These are phyloP conservation scores for Tulasnella sp. DNA, from an alignment of 768 basidiomycete species.

Conservation along the genomic window DNA sequence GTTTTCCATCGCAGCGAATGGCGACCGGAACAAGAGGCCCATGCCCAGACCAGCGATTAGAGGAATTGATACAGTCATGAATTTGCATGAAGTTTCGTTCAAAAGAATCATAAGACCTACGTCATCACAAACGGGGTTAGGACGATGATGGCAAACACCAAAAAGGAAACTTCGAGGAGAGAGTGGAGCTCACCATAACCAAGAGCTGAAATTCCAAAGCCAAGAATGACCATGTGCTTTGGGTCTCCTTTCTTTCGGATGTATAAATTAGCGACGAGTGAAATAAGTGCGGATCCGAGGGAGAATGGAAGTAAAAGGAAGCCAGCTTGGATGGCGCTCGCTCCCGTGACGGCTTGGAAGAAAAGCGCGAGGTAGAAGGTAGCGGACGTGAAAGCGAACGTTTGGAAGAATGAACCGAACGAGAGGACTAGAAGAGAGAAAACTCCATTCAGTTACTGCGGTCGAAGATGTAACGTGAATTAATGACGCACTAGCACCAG, in stretches of 20 bases:
- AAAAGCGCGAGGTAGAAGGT: slow-evolving; percentile 83
- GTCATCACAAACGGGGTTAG: slow-evolving; percentile 22
- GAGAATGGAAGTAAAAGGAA: slow-evolving; percentile 77
- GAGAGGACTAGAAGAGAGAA: slow-evolving; percentile 17
- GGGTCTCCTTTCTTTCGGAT: slow-evolving; percentile 57
- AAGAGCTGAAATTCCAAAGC: slow-evolving; percentile 60
- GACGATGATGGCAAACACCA: slow-evolving; percentile 19
- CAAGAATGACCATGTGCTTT: slow-evolving; percentile 59
- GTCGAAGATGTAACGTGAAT: slow-evolving; percentile 40
- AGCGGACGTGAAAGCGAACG: slow-evolving; percentile 76
- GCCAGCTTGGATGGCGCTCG: slow-evolving; percentile 68
- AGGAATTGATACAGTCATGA: slow-evolving; percentile 55
- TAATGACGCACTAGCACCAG: slow-evolving; percentile 60
- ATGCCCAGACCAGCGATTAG: slow-evolving; percentile 72
- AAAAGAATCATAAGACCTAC: slow-evolving; percentile 67
- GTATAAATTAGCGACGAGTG: slow-evolving; percentile 82
- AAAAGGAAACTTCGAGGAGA: not conserved
- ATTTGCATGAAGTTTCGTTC: slow-evolving; percentile 48
- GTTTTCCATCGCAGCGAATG: slow-evolving; percentile 73
- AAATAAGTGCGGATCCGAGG: slow-evolving; percentile 77
- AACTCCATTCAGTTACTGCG: not conserved
- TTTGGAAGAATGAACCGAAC: slow-evolving; percentile 71
- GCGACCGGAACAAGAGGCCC: slow-evolving; percentile 81
- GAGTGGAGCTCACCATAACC: slow-evolving; percentile 62
- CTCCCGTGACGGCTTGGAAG: slow-evolving; percentile 74